Evolutionary conservation across 352 stramenopile genomes (phyloP), one percentile per base, ranked within the genome.

Genomic region (Globisporangium barbulae): DNA sequence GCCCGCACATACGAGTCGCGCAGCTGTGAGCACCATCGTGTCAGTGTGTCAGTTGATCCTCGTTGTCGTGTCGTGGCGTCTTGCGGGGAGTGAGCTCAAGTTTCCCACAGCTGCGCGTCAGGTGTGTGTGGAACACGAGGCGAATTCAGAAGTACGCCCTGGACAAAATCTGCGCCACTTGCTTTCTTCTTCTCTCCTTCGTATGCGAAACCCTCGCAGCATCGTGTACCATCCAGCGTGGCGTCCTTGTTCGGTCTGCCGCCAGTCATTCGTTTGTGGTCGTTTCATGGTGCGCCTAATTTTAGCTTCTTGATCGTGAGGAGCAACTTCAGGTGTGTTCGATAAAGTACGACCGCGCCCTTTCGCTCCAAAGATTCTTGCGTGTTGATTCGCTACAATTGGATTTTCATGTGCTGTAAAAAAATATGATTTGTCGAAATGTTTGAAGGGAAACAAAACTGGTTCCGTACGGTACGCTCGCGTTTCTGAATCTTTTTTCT

Each of bases 11-110:
- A 88, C 75, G 50, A 81, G 69, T 47, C 65, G 74, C 44, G 75
- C 78, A 52, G 78, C 82, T 53, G 76, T 83, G 61, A 81, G 61
- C 65, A 80, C 76, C 81, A 90, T 90, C 19, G 31, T 68, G 28
- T 28, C 3, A 15, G 50, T 39, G 17, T 28, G 50, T 57, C 50
- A 57, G 50, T 30, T 17, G 30, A 6, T 55, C 15, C 19, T 39
- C 49, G 17, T n/a, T 55, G 35, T 57, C 50, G 50, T 52, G 25
- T 42, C 21, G 35, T 25, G 30, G 30, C 17, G 60, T 21, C 13
- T 48, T 22, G 13, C 39, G 21, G 10, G 33, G 35, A 30, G 33
- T 17, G 39, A 39, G 12, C 21, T 56, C 39, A 21, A 13, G 21
- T 30, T 64, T 28, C 50, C 49, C 59, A 65, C 59, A 65, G 59